Base-by-base conservation (phyloP, 805 yeast species). In the Clavispora fructus region DNA sequence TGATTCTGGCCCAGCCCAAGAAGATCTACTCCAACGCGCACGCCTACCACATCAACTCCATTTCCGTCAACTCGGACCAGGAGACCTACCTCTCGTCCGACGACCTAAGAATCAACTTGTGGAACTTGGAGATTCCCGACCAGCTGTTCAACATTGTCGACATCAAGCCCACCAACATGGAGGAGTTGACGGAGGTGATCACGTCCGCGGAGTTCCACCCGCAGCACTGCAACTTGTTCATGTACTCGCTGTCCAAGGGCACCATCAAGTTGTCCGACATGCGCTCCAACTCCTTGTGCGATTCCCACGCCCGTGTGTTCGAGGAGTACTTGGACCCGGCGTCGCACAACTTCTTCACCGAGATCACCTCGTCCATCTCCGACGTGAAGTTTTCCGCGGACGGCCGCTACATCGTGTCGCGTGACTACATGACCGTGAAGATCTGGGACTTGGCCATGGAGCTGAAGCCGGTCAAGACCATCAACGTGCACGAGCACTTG, bases 381-480 rank as follows among this genome's bases (percentile, higher is more conserved):
- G 99, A 94, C 71, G 95, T 91, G 47, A 87, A 90, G 65, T 94
- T 94, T 65, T 81, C 94, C 57, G 79, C 83, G 46, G 88, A 92
- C 66, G 99, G 99, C 39, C 79, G 94, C 58, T 90, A 94, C 67
- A 87, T 94, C 63, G 96, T 92, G n/a, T 82, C 95, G 37, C 82
- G 99, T 63, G 99, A 94, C 74, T 94, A 94, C 67, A 80, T 94
- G 87, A 88, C 97, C 10, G 96, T 92, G 30, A 94, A 94, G 69
- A 85, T 94, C 56, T 94, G 99, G 99, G 99, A 94, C 73, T 78
- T 94, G 51, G 89, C 89, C 54, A 94, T 94, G 99, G 97, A 94
- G 68, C 84, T 83, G 54, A 88, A 85, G 65, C 99, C 99, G 32
- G 70, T 95, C 47, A 89, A 89, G 67, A 91, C 97, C 13, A 91